These are phyloP conservation scores for Globisporangium solare DNA, from an alignment of 352 stramenopile genomes.

Conservation along the genomic window DNA sequence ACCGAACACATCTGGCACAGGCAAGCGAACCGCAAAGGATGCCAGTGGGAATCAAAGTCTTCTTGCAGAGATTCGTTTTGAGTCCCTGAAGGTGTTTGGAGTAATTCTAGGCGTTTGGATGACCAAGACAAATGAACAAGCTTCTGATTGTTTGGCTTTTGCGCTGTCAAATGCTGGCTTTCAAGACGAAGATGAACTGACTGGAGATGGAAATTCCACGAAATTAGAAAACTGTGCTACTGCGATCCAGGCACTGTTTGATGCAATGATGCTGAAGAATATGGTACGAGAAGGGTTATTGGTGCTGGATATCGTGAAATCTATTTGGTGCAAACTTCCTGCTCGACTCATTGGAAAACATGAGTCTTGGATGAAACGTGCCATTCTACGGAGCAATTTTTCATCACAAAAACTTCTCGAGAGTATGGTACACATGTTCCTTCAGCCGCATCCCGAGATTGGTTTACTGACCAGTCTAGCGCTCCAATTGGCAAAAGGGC, in stretches of 20 bases:
- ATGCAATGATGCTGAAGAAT: conserved; percentile 15
- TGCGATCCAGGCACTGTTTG: conserved; percentile 22
- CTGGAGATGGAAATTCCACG: conserved; percentile 5
- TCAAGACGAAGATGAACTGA: conserved; percentile 19
- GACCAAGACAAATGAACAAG: conserved; percentile 16
- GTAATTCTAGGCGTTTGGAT: conserved; percentile 18
- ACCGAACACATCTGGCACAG: neutral
- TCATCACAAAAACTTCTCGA: conserved; percentile 24
- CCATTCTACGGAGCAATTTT: conserved; percentile 12
- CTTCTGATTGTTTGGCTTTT: conserved; percentile 15
- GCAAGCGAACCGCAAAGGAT: neutral
- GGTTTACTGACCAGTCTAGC: conserved; percentile 18
- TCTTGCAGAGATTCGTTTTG: conserved; percentile 14
- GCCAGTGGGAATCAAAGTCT: conserved; percentile 1
- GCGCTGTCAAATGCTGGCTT: conserved; percentile 11
- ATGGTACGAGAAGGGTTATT: conserved; percentile 13
- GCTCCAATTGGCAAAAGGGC: conserved; percentile 26
- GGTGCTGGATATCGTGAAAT: conserved; percentile 12
- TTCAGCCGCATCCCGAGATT: conserved; percentile 22
- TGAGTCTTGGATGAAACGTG: conserved; percentile 28
- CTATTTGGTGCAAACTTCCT: conserved; percentile 20
- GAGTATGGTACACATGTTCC: conserved; percentile 26
- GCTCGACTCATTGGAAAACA: conserved; percentile 10
- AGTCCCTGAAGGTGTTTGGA: conserved; percentile 15
- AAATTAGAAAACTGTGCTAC: conserved; percentile 21